Evolutionary conservation across 192 early-diverging fungal species (phyloP).

Genomic region (Haplosporangium gracile): DNA sequence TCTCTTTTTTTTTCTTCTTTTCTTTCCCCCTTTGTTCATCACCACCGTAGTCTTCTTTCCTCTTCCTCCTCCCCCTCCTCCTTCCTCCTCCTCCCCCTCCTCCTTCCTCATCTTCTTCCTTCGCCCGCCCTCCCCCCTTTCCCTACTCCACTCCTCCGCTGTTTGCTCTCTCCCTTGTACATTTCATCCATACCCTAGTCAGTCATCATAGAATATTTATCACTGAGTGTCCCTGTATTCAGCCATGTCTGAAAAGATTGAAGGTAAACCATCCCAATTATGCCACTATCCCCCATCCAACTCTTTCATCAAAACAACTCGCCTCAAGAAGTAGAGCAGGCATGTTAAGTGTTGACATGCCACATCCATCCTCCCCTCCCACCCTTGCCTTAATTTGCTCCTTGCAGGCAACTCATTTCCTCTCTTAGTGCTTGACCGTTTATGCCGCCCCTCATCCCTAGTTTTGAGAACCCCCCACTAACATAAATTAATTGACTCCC

Average conservation of each 20-base stretch:
- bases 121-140: not conserved
- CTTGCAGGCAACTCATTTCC: not conserved
- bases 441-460: not conserved
- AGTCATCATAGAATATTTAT: not conserved
- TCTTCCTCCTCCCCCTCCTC: not conserved
- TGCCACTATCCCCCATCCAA: too few relatives aligned
- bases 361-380: not conserved
- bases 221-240: not conserved
- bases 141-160: not conserved
- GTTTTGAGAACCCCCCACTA: not conserved
- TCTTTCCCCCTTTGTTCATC: not conserved
- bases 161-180: not conserved
- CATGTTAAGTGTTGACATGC: too few relatives aligned
- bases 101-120: not conserved
- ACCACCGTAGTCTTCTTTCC: not conserved
- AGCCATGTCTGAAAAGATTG: conserved; percentile 48
- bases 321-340: not conserved
- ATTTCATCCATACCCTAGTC: not conserved
- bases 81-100: not conserved
- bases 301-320: not conserved
- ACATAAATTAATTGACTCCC: not conserved
- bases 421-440: not conserved
- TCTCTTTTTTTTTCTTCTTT: not conserved
- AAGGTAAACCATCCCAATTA: conserved; percentile 8
- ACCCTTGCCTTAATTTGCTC: not conserved